A percentile compares a stretch with the other conserved stretches of the same genome.
phyloP scores from a whole-genome alignment of 108 stramenopile genomes.

The Fistulifera solaris region DNA sequence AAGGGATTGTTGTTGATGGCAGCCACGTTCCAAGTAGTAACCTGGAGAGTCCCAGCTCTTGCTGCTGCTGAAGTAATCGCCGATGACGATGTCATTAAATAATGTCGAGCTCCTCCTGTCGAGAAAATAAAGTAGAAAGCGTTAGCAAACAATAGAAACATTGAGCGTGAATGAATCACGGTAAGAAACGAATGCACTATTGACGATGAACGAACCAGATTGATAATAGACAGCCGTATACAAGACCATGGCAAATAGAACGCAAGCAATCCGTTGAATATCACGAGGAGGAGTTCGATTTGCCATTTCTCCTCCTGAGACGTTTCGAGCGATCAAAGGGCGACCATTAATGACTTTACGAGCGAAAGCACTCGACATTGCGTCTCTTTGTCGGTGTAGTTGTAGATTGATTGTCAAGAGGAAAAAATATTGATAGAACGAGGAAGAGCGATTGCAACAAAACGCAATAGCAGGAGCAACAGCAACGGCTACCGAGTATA shows the following conservation, averaged over 20 bases:
- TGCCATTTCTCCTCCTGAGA: constrained; percentile 12
- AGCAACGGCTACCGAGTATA: too few species aligned
- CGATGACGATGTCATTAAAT: constrained; percentile 9
- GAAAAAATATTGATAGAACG: too few species aligned
- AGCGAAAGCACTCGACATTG: too few species aligned
- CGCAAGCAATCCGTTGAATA: constrained; percentile 54
- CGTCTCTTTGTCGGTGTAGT: too few species aligned
- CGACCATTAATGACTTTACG: constrained; percentile 20
- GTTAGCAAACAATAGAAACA: neutral
- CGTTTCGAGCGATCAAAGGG: constrained; percentile 18
- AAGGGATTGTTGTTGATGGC: constrained; percentile 92
- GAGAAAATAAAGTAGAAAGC: neutral
- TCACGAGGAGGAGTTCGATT: constrained; percentile 34
- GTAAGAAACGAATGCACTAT: neutral
- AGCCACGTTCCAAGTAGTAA: constrained; percentile 87
- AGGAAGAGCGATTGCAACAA: too few species aligned
- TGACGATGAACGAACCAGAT: constrained; percentile 1
- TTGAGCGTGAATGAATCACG: neutral
- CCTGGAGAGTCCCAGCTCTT: constrained; percentile 7
- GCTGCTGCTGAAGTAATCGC: constrained; percentile 20
- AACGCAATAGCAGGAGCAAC: too few species aligned
- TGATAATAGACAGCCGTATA: constrained; percentile 64
- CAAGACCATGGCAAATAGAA: constrained; percentile 39
- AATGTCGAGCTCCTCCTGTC: constrained; percentile 48
- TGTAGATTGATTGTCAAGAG: too few species aligned